phyloP scores from a whole-genome alignment of 208 protist genomes.

The Angomonas deanei region DNA sequence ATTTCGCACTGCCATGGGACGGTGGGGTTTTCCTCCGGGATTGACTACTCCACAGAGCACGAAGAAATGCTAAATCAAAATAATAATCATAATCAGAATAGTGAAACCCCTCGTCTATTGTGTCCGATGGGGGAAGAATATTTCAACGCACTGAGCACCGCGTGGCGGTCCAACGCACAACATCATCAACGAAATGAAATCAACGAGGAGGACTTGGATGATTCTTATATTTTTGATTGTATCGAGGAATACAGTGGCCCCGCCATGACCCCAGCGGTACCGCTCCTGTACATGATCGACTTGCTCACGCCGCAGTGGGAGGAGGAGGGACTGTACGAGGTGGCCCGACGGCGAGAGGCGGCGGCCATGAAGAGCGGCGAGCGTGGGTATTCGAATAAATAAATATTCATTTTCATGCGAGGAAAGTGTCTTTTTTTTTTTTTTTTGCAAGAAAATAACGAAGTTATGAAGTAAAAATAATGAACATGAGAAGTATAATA shows the following conservation, averaged over 20 bases:
- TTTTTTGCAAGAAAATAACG: background rate
- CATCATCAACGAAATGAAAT: background rate
- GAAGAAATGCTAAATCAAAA: too few relatives aligned
- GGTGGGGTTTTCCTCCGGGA: too few relatives aligned
- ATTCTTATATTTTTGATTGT: slow-evolving; percentile 32
- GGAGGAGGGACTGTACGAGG: slow-evolving; percentile 49
- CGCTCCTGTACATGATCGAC: slow-evolving; percentile 63
- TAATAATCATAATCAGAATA: too few relatives aligned
- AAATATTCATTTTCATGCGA: background rate
- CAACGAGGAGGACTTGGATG: slow-evolving; percentile 32
- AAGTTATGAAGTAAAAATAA: background rate
- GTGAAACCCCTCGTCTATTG: too few relatives aligned
- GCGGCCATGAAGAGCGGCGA: background rate
- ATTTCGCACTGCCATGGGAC: too few relatives aligned
- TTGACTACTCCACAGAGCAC: too few relatives aligned
- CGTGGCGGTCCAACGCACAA: background rate
- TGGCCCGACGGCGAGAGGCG: slow-evolving; percentile 15
- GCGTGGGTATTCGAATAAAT: background rate
- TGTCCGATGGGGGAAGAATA: background rate
- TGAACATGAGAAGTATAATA: slow-evolving; percentile 4
- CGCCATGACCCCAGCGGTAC: slow-evolving; percentile 42
- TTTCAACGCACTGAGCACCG: background rate
- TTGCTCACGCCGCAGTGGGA: slow-evolving; percentile 66
- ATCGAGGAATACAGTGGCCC: slow-evolving; percentile 15
- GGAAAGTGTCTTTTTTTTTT: background rate